phyloP scores from a whole-genome alignment of 495 filamentous ascomycete species.

The Cercophora sp. region DNA sequence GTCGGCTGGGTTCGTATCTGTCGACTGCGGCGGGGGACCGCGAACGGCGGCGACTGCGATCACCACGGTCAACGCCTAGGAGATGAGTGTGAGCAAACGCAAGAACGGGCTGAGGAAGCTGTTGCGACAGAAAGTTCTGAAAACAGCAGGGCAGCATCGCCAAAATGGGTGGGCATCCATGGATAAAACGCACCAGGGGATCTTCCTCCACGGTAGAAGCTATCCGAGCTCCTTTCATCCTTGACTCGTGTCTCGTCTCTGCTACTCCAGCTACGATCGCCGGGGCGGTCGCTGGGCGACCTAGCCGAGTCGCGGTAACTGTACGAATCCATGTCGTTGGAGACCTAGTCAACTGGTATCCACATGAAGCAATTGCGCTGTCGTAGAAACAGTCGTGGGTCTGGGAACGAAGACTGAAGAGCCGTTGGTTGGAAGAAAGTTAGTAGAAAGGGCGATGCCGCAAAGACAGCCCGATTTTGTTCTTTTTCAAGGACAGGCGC shows the following conservation, averaged over 20 bases:
- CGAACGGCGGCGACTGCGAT: slow-evolving; percentile 56
- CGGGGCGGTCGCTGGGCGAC: slow-evolving; percentile 49
- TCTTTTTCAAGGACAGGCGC: too few relatives aligned
- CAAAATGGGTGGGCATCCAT: slow-evolving; percentile 15
- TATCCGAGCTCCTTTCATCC: slow-evolving; percentile 45
- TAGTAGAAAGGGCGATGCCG: too few relatives aligned
- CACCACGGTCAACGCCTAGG: slow-evolving; percentile 40
- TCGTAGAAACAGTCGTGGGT: not conserved
- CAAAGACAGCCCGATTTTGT: too few relatives aligned
- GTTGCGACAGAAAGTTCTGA: too few relatives aligned
- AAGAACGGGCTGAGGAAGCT: too few relatives aligned
- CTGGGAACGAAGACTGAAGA: not conserved
- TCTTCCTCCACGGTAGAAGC: slow-evolving; percentile 52
- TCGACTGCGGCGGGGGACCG: slow-evolving; percentile 69
- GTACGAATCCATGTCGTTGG: slow-evolving; percentile 42
- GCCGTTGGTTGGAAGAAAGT: not conserved
- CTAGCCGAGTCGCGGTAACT: slow-evolving; percentile 45
- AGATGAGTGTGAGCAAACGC: slow-evolving; percentile 12
- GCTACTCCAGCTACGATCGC: slow-evolving; percentile 45
- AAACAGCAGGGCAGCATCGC: too few relatives aligned
- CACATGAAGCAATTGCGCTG: too few relatives aligned
- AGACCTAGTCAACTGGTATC: too few relatives aligned
- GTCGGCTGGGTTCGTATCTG: slow-evolving; percentile 64
- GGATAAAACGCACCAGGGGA: slow-evolving; percentile 48
- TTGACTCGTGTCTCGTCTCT: slow-evolving; percentile 45